phyloP scores from a whole-genome alignment of 2,329 filamentous ascomycete species.

The Corynespora cassiicola region DNA sequence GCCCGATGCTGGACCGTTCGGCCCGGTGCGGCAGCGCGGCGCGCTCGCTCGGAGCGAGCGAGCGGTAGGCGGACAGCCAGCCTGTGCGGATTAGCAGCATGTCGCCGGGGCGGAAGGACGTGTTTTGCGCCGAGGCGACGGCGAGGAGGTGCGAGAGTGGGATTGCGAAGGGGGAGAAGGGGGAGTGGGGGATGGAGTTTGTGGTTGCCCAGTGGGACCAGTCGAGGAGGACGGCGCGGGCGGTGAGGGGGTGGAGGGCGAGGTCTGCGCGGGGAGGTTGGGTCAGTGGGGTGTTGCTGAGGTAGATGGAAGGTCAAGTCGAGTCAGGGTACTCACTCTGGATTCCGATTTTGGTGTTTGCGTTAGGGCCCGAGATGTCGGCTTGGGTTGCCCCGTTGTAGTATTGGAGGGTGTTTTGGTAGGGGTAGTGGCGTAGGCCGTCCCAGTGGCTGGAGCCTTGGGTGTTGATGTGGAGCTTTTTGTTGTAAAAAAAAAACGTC shows the following conservation, averaged over 20 bases:
- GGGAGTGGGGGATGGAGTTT: conserved; percentile 9
- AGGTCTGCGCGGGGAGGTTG: too few species aligned
- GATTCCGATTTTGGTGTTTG: conserved; percentile 19
- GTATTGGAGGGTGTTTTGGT: conserved; percentile 15
- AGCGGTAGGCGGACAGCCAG: conserved; percentile 23
- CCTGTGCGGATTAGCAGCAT: conserved; percentile 39
- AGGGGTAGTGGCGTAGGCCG: conserved; percentile 27
- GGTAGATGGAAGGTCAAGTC: too few species aligned
- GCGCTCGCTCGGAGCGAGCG: neutral
- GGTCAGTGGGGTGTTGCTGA: too few species aligned
- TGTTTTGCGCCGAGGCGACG: neutral
- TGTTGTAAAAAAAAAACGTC: too few species aligned
- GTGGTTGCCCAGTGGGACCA: conserved; percentile 45
- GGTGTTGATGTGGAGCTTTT: too few species aligned
- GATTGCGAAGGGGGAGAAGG: conserved; percentile 11
- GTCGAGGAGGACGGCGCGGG: conserved; percentile 60
- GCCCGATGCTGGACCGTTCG: conserved; percentile 63
- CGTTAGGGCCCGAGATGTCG: conserved; percentile 19
- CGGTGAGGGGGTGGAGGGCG: conserved; percentile 63
- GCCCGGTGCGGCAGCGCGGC: conserved; percentile 56
- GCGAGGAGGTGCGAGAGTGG: conserved; percentile 9
- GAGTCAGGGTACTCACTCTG: conserved; percentile 22
- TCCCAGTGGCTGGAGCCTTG: conserved; percentile 31
- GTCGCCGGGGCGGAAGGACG: conserved; percentile 12
- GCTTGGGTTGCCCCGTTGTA: conserved; percentile 25